These are phyloP conservation scores for Grosmannia huntii DNA, from an alignment of 2,329 filamentous ascomycete genomes.

Conservation along the genomic window DNA sequence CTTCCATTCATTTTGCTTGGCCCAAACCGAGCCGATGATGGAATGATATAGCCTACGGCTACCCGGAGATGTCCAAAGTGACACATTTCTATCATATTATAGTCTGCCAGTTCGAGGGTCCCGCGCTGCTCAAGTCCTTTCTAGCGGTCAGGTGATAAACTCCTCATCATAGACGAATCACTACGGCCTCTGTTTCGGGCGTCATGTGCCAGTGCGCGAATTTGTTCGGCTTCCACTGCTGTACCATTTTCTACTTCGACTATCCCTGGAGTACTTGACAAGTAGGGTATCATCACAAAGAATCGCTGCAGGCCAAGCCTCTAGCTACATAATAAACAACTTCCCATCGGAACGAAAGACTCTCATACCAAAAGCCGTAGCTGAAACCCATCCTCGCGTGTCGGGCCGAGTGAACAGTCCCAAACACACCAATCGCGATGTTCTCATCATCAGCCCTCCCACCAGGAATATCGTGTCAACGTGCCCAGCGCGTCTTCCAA, in stretches of 20 bases:
- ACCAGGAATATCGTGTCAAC: background rate
- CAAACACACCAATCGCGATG: background rate
- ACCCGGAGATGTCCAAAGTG: background rate
- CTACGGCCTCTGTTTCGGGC: background rate
- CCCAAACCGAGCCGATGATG: too few species aligned
- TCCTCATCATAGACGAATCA: background rate
- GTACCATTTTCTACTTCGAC: background rate
- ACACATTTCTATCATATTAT: background rate
- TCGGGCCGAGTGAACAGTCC: background rate
- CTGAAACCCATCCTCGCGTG: background rate
- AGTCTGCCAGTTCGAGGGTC: background rate
- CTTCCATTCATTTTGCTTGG: background rate
- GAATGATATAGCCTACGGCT: background rate
- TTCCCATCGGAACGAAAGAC: background rate
- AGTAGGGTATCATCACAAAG: background rate
- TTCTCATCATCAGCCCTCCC: background rate
- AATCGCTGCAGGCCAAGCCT: conserved; percentile 1
- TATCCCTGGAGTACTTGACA: background rate
- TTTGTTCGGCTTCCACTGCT: background rate
- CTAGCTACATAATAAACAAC: background rate
- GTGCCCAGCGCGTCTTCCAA: background rate
- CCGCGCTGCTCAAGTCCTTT: background rate
- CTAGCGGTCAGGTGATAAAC: background rate
- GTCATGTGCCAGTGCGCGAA: background rate
- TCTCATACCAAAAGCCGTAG: too few species aligned